phyloP scores from a whole-genome alignment of 805 yeast genomes.

The Wickerhamomyces xylosicus region DNA sequence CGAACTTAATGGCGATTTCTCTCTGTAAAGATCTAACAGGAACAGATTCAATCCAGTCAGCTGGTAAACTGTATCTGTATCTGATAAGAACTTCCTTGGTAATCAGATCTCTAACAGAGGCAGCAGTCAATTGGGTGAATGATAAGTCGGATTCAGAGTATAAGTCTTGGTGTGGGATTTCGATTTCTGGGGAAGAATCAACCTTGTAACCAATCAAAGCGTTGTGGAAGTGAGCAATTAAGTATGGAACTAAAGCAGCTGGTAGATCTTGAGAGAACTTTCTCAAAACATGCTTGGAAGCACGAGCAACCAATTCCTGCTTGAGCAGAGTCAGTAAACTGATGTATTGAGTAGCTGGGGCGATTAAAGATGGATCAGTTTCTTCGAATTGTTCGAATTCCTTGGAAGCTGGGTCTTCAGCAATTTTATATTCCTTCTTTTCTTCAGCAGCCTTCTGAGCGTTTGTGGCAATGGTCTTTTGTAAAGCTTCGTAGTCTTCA shows the following conservation, averaged over 20 bases:
- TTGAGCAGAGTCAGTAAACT: conserved; percentile 9
- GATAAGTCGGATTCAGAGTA: conserved; percentile 30
- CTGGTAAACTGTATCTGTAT: conserved; percentile 50
- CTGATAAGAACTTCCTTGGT: conserved; percentile 45
- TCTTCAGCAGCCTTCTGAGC: conserved; percentile 15
- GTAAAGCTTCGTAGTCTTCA: conserved; percentile 10
- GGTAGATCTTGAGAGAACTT: conserved; percentile 36
- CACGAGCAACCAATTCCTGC: conserved; percentile 70
- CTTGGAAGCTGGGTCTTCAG: conserved; percentile 10
- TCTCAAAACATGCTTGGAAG: conserved; percentile 66
- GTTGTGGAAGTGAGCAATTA: conserved; percentile 65
- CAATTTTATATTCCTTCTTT: conserved; percentile 16
- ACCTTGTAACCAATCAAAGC: conserved; percentile 47
- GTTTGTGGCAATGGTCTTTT: conserved; percentile 10
- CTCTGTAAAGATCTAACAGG: conserved; percentile 41
- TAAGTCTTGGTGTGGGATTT: conserved; percentile 32
- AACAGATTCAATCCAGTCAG: conserved; percentile 33
- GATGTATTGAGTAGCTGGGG: conserved; percentile 8
- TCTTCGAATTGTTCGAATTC: conserved; percentile 15
- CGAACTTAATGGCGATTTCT: conserved; percentile 66
- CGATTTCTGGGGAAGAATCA: conserved; percentile 30
- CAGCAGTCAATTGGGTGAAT: conserved; percentile 37
- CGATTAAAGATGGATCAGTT: conserved; percentile 7
- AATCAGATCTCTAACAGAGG: conserved; percentile 33
- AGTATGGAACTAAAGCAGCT: conserved; percentile 40